Conservation (phyloP, 768 basidiomycete genomes). For the Mycena amicta region DNA sequence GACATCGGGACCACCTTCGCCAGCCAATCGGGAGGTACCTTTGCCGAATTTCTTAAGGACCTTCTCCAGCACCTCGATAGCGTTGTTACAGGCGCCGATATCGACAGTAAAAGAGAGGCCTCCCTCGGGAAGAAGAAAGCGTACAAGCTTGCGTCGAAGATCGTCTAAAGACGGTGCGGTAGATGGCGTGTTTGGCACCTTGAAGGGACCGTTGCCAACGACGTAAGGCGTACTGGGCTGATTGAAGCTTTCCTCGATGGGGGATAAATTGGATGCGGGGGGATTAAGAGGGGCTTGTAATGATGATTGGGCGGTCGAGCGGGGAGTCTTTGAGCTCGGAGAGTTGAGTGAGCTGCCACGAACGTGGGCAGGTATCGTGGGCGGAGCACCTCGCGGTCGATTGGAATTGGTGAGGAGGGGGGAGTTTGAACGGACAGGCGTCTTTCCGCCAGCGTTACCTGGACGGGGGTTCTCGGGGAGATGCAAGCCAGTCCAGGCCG, state of each 20-base stretch:
- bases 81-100: constrained; percentile 76
- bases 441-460: constrained; percentile 48
- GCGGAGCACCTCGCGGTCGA: constrained; percentile 26
- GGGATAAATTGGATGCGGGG: constrained; percentile 57
- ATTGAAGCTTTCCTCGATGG: constrained; percentile 69
- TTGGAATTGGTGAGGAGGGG: constrained; percentile 39
- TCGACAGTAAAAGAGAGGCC: constrained; percentile 78
- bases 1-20: constrained; percentile 51
- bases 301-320: constrained; percentile 49
- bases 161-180: constrained; percentile 68
- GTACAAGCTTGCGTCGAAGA: constrained; percentile 81
- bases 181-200: constrained; percentile 42
- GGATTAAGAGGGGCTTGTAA: constrained; percentile 36
- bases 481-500: constrained; percentile 50
- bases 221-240: constrained; percentile 44
- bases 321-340: constrained; percentile 46
- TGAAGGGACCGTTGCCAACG: constrained; percentile 65
- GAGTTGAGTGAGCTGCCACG: constrained; percentile 59
- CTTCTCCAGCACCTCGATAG: constrained; percentile 84
- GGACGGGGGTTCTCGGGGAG: constrained; percentile 66
- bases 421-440: constrained; percentile 44
- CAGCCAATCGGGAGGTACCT: constrained; percentile 44
- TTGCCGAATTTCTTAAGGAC: constrained; percentile 92
- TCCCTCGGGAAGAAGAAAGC: constrained; percentile 85
- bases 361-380: constrained; percentile 26